phyloP scores from a whole-genome alignment of 257 asterid species.

The Verbena officinalis region DNA sequence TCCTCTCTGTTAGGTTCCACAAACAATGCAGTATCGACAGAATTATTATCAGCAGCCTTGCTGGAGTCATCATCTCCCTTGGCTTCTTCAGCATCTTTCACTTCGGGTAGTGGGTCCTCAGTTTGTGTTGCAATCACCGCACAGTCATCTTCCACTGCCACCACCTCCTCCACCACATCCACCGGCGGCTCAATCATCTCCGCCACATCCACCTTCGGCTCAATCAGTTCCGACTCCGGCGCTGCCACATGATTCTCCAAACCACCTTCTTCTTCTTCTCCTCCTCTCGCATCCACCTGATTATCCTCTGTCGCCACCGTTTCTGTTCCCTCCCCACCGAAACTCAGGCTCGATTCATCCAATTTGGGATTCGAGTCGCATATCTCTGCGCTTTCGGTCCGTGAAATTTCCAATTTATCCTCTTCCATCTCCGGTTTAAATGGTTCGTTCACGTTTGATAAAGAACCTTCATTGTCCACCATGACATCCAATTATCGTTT shows the following conservation, averaged over 20 bases:
- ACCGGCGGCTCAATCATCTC: constrained; percentile 27
- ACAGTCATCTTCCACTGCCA: constrained; percentile 29
- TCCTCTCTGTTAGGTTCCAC: constrained; percentile 23
- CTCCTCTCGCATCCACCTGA: constrained; percentile 27
- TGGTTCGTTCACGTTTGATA: constrained; percentile 36
- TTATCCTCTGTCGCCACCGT: constrained; percentile 30
- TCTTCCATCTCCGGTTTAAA: constrained; percentile 37
- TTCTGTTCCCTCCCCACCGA: constrained; percentile 26
- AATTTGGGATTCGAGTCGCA: constrained; percentile 40
- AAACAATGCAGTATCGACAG: constrained; percentile 13
- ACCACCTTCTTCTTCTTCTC: constrained; percentile 25
- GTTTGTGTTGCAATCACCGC: constrained; percentile 29
- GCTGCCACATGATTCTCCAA: constrained; percentile 27
- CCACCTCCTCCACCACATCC: constrained; percentile 23
- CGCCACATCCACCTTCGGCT: constrained; percentile 6
- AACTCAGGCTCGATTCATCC: constrained; percentile 33
- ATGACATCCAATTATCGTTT: constrained; percentile 21
- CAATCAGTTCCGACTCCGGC: constrained; percentile 20
- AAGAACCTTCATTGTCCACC: constrained; percentile 48
- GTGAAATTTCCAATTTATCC: constrained; percentile 29
- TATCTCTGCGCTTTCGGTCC: constrained; percentile 31
- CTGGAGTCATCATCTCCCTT: constrained; percentile 21
- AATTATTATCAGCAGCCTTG: constrained; percentile 24
- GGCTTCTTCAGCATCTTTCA: constrained; percentile 34
- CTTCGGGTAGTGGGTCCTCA: constrained; percentile 20